Evolutionary conservation across 768 basidiomycete genomes (phyloP).

Genomic region (Mycena epipterygia): DNA sequence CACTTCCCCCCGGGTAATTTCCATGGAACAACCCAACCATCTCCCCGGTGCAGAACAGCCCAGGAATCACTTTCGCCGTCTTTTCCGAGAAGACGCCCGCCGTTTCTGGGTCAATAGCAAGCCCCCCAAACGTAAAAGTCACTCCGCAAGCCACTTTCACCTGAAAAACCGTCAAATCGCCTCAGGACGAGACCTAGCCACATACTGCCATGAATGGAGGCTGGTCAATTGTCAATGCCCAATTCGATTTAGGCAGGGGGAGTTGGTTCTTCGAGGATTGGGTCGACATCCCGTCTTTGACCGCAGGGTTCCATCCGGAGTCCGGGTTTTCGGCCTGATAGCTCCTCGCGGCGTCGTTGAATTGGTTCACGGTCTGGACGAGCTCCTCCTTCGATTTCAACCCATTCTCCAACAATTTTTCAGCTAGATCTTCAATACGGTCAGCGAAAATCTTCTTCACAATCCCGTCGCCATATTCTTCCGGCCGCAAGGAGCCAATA

Average conservation of each 20-base stretch:
- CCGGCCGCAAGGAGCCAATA: slow-evolving; percentile 61
- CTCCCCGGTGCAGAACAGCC: slow-evolving; percentile 77
- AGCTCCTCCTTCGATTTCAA: slow-evolving; percentile 58
- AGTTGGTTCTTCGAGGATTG: slow-evolving; percentile 63
- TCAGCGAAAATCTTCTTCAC: slow-evolving; percentile 67
- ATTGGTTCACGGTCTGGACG: slow-evolving; percentile 60
- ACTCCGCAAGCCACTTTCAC: slow-evolving; percentile 77
- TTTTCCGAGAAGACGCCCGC: slow-evolving; percentile 63
- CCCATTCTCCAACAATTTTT: slow-evolving; percentile 59
- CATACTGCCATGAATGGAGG: slow-evolving; percentile 68
- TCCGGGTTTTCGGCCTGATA: slow-evolving; percentile 52
- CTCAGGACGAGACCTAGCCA: neutral
- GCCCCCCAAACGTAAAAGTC: slow-evolving; percentile 81
- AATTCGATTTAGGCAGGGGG: slow-evolving; percentile 71
- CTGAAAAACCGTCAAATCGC: slow-evolving; percentile 7
- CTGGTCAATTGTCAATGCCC: slow-evolving; percentile 70
- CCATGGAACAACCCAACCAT: slow-evolving; percentile 74
- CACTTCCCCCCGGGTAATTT: slow-evolving; percentile 81
- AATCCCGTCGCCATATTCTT: slow-evolving; percentile 76
- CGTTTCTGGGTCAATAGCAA: slow-evolving; percentile 69
- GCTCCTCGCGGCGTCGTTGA: slow-evolving; percentile 62
- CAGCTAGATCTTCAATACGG: slow-evolving; percentile 64
- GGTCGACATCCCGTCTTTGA: slow-evolving; percentile 74
- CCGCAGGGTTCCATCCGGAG: slow-evolving; percentile 69
- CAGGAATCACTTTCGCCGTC: slow-evolving; percentile 58